Base-by-base conservation (phyloP, 495 filamentous ascomycete species). In the Penicillium bialowiezense region DNA sequence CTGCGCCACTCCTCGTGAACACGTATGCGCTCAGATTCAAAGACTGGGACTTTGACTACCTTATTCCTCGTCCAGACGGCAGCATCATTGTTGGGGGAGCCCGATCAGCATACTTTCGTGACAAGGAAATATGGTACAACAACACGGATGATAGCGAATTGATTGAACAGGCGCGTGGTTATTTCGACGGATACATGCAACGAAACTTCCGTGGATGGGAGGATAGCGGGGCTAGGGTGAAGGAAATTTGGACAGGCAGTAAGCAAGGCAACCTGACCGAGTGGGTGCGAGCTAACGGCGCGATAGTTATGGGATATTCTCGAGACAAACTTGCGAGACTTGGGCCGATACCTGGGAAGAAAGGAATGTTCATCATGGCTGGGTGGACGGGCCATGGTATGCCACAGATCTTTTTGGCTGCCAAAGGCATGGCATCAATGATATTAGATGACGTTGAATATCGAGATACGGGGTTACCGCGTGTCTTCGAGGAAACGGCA, bases 11-110 rank as follows among this genome's bases (percentile, higher is more conserved):
- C 36, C 28, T 13, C 33, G 20, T 29, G 40, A 8, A 41, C 29
- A 26, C 52, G 17, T 62, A 56, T 35, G 48, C 45, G 3, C 40
- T 60, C 21, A 51, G 45, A 31, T 55, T 34, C 36, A 52, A 51
- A 9, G 21, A 17, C 21, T 48, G 48, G 48, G 42, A 54, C n/a
- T 55, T 55, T 15, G 69, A 74, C 43, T 81, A 81, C 47, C 63
- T 75, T 23, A 74, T 75, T 20, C 59, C 64, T 3, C 67, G 76
- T 0, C 52, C 58, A 5, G 76, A 79, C 41, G 71, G 73, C 1
- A 72, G 70, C 36, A 67, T 80, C 10, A 57, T 81, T 17, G 70
- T 77, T 12, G 76, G 78, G 1, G 78, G 78, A 9, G 74, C 55
- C 7, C 56, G 58, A 29, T 58, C 59, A 34, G 53, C 45, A 7